Evolutionary conservation across 371 early-diverging fungal species (phyloP).

Genomic region (Basidiobolus meristosporus): DNA sequence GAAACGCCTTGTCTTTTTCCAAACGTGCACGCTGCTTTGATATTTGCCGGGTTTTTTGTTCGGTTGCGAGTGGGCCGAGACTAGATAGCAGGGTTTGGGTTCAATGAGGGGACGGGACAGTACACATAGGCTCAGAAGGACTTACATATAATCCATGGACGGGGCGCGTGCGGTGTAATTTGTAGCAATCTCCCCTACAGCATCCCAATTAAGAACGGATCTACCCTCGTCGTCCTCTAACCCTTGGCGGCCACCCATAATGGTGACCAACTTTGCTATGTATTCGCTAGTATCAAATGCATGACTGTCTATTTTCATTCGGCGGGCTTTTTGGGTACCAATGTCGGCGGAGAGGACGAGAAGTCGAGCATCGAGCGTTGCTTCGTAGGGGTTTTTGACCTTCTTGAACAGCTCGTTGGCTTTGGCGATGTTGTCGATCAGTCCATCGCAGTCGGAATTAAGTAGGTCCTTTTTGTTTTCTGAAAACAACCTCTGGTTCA

Average conservation of each 20-base stretch:
- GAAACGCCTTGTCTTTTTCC: too few relatives aligned
- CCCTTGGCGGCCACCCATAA: conserved; percentile 22
- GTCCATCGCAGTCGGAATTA: too few relatives aligned
- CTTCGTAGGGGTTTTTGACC: conserved; percentile 69
- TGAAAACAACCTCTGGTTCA: too few relatives aligned
- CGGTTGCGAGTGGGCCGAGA: conserved; percentile 8
- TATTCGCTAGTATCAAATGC: conserved; percentile 55
- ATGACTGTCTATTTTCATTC: conserved; percentile 41
- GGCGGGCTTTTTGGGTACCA: conserved; percentile 52
- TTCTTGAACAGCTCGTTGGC: too few relatives aligned
- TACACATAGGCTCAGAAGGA: too few relatives aligned
- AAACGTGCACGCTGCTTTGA: too few relatives aligned
- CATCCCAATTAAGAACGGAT: too few relatives aligned
- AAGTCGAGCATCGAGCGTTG: conserved; percentile 64
- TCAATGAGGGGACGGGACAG: too few relatives aligned
- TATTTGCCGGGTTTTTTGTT: conserved; percentile 9
- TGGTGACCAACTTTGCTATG: conserved; percentile 27
- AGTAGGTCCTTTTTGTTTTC: too few relatives aligned
- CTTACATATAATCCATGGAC: conserved; percentile 53
- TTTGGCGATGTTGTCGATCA: too few relatives aligned
- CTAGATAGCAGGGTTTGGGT: too few relatives aligned
- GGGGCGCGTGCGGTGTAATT: conserved; percentile 28
- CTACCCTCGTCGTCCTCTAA: too few relatives aligned
- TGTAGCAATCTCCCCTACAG: conserved; percentile 30
- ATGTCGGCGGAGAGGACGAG: conserved; percentile 53